A percentile compares a stretch with the other conserved stretches of the same genome.
Evolutionary conservation across 129 eudicot genomes (phyloP).

Genomic region (Daucus carota): DNA sequence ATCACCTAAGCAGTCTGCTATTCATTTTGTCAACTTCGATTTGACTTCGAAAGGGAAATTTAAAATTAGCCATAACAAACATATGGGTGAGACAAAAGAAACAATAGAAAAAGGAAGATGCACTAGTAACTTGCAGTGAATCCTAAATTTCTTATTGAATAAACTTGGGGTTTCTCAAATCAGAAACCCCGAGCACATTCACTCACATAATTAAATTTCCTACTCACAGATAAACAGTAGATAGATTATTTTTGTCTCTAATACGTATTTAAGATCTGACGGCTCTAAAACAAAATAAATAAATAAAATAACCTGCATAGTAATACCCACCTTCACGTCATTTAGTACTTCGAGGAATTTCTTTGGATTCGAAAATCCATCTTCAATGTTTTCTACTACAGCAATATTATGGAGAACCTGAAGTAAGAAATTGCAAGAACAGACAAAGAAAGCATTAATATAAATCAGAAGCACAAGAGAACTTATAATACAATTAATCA

Average conservation of each 20-base stretch:
- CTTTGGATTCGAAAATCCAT: constrained; percentile 71
- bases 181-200: background rate
- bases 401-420: constrained; percentile 85
- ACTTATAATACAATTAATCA: background rate
- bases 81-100: background rate
- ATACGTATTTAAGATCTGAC: background rate
- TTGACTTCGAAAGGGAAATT: background rate
- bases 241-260: background rate
- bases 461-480: background rate
- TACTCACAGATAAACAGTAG: background rate
- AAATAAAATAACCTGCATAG: constrained; percentile 11
- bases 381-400: constrained; percentile 56
- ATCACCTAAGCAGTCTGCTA: background rate
- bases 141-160: background rate
- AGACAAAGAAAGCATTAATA: background rate
- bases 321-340: constrained; percentile 55
- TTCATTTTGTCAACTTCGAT: background rate
- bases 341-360: constrained; percentile 63
- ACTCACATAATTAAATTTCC: background rate
- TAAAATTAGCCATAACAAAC: background rate
- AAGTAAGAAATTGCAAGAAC: background rate
- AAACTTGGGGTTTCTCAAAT: background rate
- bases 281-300: background rate
- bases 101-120: background rate
- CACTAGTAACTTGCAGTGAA: background rate